Evolutionary conservation across 2,329 filamentous ascomycete species (phyloP), one percentile per base, ranked within the genome.

Genomic region (Venturia nashicola): DNA sequence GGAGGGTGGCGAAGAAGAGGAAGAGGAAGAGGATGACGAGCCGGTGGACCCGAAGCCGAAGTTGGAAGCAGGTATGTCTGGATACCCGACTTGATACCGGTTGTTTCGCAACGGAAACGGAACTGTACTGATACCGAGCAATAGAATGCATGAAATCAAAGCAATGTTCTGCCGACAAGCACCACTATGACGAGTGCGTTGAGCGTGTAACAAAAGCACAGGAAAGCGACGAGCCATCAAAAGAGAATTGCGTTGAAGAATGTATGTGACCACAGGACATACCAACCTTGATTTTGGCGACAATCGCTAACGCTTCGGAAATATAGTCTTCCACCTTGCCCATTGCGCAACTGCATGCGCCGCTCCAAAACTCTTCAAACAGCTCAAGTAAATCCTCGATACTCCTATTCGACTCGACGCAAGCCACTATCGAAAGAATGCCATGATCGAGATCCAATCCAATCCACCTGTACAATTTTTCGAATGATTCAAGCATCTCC

Each of bases 221-320:
- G 70, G 83, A 66, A 44, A 65, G 87, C 68, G 86, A 88, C 71
- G 82, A 83, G 78, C 86, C 87, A 78, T 87, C 87, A 71, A 86
- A 89, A 73, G 94, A 99, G 84, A 92, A 97, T 82, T 99, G 94
- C 73, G 91, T 97, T 70, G 94, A 99, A 83, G 94, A 99, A 83
- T 99, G 94, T 97, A 88, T 79, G 92, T 86, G 61, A 20, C 59
- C 36, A 39, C 36, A 34, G 40, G 7, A 20, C 6, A 40, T 3
- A 12, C 20, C 2, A 16, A 0, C 39, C 59, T 7, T 48, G 51
- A 36, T 4, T 70, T 61, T 69, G 63, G n/a, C 16, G 27, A 20
- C 44, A 62, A 61, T 65, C 36, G 42, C 27, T 5, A 23, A 43
- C 57, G 12, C 23, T 36, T 39, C 34, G 44, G 34, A n/a, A 42